These are phyloP conservation scores for Lablab purpureus DNA, from an alignment of 306 rosid genomes.

Conservation along the genomic window DNA sequence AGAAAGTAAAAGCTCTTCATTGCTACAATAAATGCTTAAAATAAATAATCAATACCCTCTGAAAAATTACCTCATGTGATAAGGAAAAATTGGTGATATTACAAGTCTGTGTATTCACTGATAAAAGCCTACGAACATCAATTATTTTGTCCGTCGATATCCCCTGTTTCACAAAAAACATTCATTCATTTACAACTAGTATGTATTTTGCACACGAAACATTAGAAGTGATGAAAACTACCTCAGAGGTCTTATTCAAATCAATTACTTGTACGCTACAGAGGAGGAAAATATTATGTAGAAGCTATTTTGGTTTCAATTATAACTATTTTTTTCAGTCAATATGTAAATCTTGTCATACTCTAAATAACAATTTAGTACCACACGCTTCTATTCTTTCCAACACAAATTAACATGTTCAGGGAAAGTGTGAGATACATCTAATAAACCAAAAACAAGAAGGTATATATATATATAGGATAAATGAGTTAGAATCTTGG, in stretches of 20 bases:
- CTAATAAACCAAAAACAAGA: too few relatives aligned
- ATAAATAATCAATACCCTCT: too few relatives aligned
- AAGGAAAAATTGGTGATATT: constrained; percentile 78
- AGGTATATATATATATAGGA: too few relatives aligned
- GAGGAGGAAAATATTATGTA: too few relatives aligned
- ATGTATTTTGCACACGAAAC: background rate
- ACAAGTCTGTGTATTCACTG: constrained; percentile 72
- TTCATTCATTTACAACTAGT: background rate
- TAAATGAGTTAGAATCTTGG: background rate
- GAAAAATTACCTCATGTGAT: constrained; percentile 77
- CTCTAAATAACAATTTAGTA: background rate
- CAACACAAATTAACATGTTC: background rate
- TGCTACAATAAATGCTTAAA: too few relatives aligned
- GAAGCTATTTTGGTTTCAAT: background rate
- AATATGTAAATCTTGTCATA: background rate
- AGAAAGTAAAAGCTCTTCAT: background rate
- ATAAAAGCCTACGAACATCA: constrained; percentile 77
- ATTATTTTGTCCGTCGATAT: constrained; percentile 93
- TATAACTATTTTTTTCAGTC: too few relatives aligned
- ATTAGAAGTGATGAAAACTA: constrained; percentile 8
- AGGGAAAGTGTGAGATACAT: background rate
- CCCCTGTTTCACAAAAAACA: constrained; percentile 68
- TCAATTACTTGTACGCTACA: background rate
- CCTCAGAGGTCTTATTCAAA: background rate
- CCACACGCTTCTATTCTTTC: background rate